Percentiles rank a stretch among this genome's conserved stretches.
Conservation (phyloP, 2,329 filamentous ascomycete species). For the Harringtonia aguacate region DNA sequence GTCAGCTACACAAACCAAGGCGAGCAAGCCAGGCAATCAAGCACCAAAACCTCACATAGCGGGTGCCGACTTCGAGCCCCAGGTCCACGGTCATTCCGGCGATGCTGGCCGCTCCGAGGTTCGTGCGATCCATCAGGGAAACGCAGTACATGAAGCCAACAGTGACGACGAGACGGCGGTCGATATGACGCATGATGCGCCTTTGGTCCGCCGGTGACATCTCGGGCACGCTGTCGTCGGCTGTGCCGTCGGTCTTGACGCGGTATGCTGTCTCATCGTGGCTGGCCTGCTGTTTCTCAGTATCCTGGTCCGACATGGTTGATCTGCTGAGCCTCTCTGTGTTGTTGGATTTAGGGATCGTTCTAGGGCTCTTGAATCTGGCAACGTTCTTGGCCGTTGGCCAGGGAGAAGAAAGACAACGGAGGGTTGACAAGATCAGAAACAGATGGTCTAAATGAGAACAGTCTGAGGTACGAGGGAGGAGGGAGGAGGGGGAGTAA, state of each 20-base stretch:
- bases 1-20: neutral
- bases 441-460: too few species aligned
- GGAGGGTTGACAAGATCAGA: too few species aligned
- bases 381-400: too few species aligned
- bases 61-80: slow-evolving; percentile 27
- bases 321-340: too few species aligned
- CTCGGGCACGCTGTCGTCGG: slow-evolving; percentile 14
- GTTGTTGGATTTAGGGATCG: too few species aligned
- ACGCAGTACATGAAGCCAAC: slow-evolving; percentile 62
- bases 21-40: too few species aligned
- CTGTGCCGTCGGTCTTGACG: neutral
- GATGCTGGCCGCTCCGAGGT: slow-evolving; percentile 61
- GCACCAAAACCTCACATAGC: slow-evolving; percentile 26
- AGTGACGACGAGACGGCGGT: slow-evolving; percentile 51
- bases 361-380: too few species aligned
- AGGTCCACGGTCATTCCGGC: slow-evolving; percentile 49
- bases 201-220: slow-evolving; percentile 53
- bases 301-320: too few species aligned
- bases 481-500: too few species aligned
- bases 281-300: too few species aligned
- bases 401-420: too few species aligned
- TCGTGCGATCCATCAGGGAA: slow-evolving; percentile 69
- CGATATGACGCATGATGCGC: slow-evolving; percentile 58
- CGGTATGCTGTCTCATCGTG: neutral
- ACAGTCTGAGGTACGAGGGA: too few species aligned